Evolutionary conservation across 1,284 basidiomycete genomes (phyloP).

Genomic region (Wolfiporia cocos): DNA sequence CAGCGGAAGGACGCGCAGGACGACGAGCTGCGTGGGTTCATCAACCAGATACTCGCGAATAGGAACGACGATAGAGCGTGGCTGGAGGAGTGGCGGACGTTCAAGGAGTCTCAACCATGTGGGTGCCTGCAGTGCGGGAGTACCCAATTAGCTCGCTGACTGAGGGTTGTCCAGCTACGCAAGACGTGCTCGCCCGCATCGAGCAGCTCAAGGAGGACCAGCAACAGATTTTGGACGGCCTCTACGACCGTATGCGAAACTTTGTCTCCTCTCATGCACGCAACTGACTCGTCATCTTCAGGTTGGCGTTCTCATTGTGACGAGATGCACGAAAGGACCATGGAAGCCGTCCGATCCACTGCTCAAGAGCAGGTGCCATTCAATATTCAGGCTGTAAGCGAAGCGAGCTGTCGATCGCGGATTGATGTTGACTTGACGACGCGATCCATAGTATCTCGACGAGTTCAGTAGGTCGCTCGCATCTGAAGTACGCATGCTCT

Average conservation of each 20-base stretch:
- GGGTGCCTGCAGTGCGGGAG: too few species aligned
- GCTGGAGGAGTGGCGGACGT: constrained; percentile 45
- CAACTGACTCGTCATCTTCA: constrained; percentile 18
- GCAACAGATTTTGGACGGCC: constrained; percentile 11
- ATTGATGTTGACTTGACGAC: neutral
- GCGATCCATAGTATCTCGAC: constrained; percentile 52
- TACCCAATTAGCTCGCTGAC: too few species aligned
- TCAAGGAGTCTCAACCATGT: too few species aligned
- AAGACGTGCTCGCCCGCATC: constrained; percentile 11
- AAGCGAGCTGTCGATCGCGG: neutral
- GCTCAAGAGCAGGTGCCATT: constrained; percentile 68
- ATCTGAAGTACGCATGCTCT: constrained; percentile 70
- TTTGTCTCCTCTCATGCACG: constrained; percentile 5
- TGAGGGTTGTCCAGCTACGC: constrained; percentile 9
- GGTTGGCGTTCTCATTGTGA: constrained; percentile 58
- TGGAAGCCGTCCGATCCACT: constrained; percentile 55
- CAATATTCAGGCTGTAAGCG: constrained; percentile 66
- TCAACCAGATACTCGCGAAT: constrained; percentile 48
- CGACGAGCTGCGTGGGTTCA: constrained; percentile 49
- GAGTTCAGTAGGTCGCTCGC: constrained; percentile 78
- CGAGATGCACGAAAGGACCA: constrained; percentile 55
- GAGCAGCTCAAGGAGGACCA: constrained; percentile 8
- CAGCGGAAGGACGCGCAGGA: constrained; percentile 47
- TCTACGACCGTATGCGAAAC: constrained; percentile 15
- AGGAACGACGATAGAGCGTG: constrained; percentile 41